Evolutionary conservation across 805 yeast species (phyloP).

Genomic region (Saturnispora sanitii): DNA sequence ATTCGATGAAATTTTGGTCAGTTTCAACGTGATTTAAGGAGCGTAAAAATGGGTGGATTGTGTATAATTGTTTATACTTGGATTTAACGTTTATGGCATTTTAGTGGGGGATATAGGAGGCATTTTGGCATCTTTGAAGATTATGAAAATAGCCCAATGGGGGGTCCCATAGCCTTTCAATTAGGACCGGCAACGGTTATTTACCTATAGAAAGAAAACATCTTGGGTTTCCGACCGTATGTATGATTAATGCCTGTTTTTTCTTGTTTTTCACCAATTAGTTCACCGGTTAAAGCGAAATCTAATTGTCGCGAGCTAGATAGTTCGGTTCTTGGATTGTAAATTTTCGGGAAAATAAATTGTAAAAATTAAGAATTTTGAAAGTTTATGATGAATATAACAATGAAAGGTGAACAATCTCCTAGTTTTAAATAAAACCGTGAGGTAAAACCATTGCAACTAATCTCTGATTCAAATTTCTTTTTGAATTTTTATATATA

Average conservation of each 20-base stretch:
- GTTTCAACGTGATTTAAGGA: too few species aligned
- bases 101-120: too few species aligned
- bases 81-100: too few species aligned
- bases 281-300: conserved; percentile 1
- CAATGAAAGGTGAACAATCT: conserved; percentile 23
- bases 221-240: neutral
- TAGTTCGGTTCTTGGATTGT: conserved; percentile 7
- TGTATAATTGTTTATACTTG: too few species aligned
- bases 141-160: too few species aligned
- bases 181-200: too few species aligned
- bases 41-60: too few species aligned
- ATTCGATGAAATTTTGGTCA: too few species aligned
- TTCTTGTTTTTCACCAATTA: conserved; percentile 5
- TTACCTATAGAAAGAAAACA: too few species aligned
- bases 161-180: too few species aligned
- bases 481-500: conserved; percentile 2
- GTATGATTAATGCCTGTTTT: neutral
- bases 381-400: conserved; percentile 15
- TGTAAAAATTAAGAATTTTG: neutral
- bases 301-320: conserved; percentile 2
- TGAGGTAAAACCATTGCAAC: conserved; percentile 20
- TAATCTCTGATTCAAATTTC: conserved; percentile 5
- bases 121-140: too few species aligned
- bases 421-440: conserved; percentile 16
- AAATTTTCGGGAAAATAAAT: too few species aligned